Conservation (phyloP, 345 rosid species). For the Murraya koenigii region DNA sequence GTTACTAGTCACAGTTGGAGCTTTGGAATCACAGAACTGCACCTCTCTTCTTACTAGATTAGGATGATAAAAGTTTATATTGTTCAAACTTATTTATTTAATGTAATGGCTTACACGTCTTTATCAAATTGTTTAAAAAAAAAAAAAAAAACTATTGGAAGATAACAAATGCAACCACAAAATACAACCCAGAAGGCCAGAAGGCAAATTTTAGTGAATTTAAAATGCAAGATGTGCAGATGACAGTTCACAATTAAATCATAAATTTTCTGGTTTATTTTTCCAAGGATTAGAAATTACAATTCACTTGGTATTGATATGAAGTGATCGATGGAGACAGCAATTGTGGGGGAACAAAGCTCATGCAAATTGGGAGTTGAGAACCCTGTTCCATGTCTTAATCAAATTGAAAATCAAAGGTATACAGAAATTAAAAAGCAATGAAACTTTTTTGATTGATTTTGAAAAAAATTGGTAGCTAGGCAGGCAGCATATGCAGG, state of each 20-base stretch:
- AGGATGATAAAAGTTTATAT: neutral
- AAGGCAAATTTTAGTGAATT: neutral
- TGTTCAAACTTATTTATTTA: neutral
- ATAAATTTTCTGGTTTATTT: neutral
- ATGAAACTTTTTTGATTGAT: neutral
- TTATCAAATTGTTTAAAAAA: neutral
- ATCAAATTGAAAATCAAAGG: slow-evolving; percentile 11
- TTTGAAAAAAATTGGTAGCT: too few species aligned
- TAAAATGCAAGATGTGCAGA: neutral
- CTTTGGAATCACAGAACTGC: slow-evolving; percentile 13
- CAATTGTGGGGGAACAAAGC: neutral
- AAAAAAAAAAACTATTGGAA: neutral
- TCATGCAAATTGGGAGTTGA: slow-evolving; percentile 18
- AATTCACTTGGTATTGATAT: neutral
- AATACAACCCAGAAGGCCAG: neutral
- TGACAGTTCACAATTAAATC: neutral
- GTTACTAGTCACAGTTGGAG: neutral
- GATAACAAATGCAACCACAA: neutral
- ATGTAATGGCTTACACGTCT: neutral
- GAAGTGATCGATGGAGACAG: slow-evolving; percentile 5
- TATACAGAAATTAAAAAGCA: neutral
- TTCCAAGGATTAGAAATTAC: neutral
- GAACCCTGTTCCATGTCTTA: slow-evolving; percentile 32
- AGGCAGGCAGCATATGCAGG: neutral
- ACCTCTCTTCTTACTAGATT: neutral